phyloP scores from a whole-genome alignment of 768 basidiomycete species.

The Lactifluus pinguis region DNA sequence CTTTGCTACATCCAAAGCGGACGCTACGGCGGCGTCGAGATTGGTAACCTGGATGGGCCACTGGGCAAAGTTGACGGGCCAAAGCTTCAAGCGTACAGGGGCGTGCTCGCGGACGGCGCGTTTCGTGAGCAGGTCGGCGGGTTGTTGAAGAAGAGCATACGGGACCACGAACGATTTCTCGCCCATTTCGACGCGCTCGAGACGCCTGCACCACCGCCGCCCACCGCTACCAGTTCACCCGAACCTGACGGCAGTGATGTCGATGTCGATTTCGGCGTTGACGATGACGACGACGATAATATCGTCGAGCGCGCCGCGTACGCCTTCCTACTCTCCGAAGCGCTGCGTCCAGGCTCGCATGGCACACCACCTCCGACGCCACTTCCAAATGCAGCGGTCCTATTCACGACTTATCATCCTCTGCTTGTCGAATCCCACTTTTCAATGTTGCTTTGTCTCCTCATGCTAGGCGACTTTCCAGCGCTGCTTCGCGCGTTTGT shows the following conservation, averaged over 20 bases:
- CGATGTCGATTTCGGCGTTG: not conserved
- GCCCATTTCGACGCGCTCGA: constrained; percentile 75
- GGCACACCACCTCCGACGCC: constrained; percentile 23
- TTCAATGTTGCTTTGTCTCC: constrained; percentile 61
- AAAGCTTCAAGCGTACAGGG: constrained; percentile 58
- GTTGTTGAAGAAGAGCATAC: constrained; percentile 63
- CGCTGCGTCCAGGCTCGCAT: constrained; percentile 53
- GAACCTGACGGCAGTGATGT: not conserved
- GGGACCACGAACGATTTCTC: constrained; percentile 81
- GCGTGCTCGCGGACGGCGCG: constrained; percentile 41
- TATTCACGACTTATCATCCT: constrained; percentile 85
- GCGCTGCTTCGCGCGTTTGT: constrained; percentile 55
- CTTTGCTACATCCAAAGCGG: constrained; percentile 69
- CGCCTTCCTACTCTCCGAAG: constrained; percentile 62
- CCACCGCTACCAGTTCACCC: not conserved
- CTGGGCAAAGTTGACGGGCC: constrained; percentile 48
- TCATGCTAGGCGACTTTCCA: constrained; percentile 72
- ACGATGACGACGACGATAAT: constrained; percentile 22
- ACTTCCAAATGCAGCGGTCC: constrained; percentile 41
- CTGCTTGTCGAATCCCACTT: constrained; percentile 83
- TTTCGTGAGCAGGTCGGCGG: constrained; percentile 53
- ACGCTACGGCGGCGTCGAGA: constrained; percentile 75
- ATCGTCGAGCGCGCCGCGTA: constrained; percentile 50
- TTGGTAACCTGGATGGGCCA: constrained; percentile 74
- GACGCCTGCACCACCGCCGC: constrained; percentile 18